These are phyloP conservation scores for Dioscorea alata DNA, from an alignment of 106 monocot species.

Conservation along the genomic window DNA sequence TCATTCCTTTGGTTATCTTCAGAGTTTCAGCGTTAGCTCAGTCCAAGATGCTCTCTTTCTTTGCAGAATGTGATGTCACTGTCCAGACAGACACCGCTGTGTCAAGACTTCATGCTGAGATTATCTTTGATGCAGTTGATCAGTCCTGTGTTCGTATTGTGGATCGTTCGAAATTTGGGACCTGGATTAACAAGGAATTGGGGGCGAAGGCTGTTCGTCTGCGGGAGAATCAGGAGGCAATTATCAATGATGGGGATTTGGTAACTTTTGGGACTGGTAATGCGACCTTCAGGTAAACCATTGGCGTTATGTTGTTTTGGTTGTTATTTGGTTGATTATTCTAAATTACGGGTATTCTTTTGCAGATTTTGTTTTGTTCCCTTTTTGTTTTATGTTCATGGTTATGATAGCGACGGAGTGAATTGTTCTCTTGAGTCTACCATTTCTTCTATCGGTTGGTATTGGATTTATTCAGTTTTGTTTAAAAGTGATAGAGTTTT, in stretches of 20 bases:
- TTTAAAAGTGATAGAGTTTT: neutral
- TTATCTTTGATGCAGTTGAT: slow-evolving; percentile 38
- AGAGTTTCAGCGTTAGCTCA: neutral
- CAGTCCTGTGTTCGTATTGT: slow-evolving; percentile 36
- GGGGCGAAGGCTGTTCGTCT: slow-evolving; percentile 39
- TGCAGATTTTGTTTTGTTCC: slow-evolving; percentile 69
- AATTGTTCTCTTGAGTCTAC: slow-evolving; percentile 35
- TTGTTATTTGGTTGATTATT: too few relatives aligned
- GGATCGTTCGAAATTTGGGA: slow-evolving; percentile 86
- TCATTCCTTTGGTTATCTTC: neutral
- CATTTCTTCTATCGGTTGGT: slow-evolving; percentile 74
- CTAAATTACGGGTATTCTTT: slow-evolving; percentile 4
- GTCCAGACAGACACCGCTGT: slow-evolving; percentile 75
- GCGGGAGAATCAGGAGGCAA: slow-evolving; percentile 39
- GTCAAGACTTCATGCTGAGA: slow-evolving; percentile 87
- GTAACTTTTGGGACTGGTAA: slow-evolving; percentile 87
- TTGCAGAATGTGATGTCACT: slow-evolving; percentile 81
- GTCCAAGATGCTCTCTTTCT: neutral
- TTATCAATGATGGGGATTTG: slow-evolving; percentile 48
- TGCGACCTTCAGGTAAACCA: slow-evolving; percentile 80
- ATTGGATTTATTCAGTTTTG: neutral
- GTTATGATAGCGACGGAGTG: slow-evolving; percentile 6
- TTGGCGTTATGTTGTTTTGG: neutral
- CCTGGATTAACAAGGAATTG: slow-evolving; percentile 62
- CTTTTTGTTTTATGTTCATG: slow-evolving; percentile 33